Percentiles rank a stretch among this genome's conserved stretches.
Conservation (phyloP, 176 grass and related monocot genomes). For the Saccharum spontaneum region DNA sequence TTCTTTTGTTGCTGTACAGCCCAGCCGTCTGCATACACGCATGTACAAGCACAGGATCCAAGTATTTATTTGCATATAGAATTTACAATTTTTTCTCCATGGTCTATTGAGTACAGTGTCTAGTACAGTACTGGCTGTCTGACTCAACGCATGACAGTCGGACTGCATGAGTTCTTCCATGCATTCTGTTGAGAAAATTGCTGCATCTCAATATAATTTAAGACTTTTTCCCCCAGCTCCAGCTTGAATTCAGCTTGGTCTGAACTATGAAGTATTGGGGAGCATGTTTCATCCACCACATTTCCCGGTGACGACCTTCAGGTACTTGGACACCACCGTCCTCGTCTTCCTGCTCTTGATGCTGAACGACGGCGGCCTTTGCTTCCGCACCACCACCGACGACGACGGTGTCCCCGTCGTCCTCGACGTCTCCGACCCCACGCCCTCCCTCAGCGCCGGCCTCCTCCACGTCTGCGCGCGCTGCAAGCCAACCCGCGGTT, state of each 20-base stretch:
- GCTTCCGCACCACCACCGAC: slow-evolving; percentile 3
- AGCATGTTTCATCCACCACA: not conserved
- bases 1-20: slow-evolving; percentile 28
- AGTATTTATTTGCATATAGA: slow-evolving; percentile 12
- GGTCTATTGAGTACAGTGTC: not conserved
- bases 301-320: slow-evolving; percentile 45
- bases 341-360: slow-evolving; percentile 33
- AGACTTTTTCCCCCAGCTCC: no score
- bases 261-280: not conserved
- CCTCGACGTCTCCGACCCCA: not conserved
- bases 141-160: not conserved
- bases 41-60: slow-evolving; percentile 5
- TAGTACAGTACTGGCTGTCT: not conserved
- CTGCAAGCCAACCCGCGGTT: not conserved
- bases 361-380: not conserved
- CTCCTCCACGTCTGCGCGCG: slow-evolving; percentile 12
- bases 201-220: not conserved
- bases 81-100: not conserved
- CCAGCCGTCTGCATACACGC: not conserved
- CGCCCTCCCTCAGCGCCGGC: slow-evolving; percentile 1
- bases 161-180: not conserved
- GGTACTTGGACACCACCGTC: slow-evolving; percentile 35
- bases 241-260: no score
- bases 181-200: not conserved
- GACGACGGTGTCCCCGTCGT: slow-evolving; percentile 14